Percentiles rank a stretch among this genome's conserved stretches.
phyloP scores from a whole-genome alignment of 345 rosid genomes.

The Ricinus communis region DNA sequence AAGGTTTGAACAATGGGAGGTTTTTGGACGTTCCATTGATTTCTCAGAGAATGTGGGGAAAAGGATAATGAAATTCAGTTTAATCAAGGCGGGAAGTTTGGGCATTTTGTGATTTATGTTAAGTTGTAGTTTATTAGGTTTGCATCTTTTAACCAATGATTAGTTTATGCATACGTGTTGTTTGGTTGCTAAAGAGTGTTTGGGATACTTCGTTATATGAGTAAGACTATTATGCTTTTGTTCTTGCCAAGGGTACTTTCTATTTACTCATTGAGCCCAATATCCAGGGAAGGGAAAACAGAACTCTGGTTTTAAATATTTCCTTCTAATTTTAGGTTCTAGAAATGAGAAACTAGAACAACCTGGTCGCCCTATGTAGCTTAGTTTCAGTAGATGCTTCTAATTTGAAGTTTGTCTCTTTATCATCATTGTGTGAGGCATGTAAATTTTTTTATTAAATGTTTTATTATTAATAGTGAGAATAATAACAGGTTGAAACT shows the following conservation, averaged over 20 bases:
- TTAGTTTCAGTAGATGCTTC: background rate
- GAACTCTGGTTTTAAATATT: no score
- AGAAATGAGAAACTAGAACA: background rate
- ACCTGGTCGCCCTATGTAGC: background rate
- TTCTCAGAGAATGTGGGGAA: conserved; percentile 2
- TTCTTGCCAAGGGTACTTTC: background rate
- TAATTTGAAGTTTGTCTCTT: background rate
- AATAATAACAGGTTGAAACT: background rate
- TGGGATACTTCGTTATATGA: background rate
- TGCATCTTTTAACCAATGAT: background rate
- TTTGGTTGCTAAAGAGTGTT: background rate
- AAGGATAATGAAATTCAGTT: background rate
- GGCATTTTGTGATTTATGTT: background rate
- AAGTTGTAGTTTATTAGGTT: background rate
- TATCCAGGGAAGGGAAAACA: no score
- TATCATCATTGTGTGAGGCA: background rate
- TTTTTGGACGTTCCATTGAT: background rate
- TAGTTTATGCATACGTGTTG: background rate
- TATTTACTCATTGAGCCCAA: background rate
- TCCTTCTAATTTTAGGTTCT: background rate
- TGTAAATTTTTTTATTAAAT: background rate
- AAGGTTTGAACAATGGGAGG: no score
- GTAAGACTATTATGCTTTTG: background rate
- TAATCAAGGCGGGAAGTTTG: background rate
- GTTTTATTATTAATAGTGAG: background rate